Evolutionary conservation across 1,284 basidiomycete species (phyloP).

Genomic region (Trichosporon sp.): DNA sequence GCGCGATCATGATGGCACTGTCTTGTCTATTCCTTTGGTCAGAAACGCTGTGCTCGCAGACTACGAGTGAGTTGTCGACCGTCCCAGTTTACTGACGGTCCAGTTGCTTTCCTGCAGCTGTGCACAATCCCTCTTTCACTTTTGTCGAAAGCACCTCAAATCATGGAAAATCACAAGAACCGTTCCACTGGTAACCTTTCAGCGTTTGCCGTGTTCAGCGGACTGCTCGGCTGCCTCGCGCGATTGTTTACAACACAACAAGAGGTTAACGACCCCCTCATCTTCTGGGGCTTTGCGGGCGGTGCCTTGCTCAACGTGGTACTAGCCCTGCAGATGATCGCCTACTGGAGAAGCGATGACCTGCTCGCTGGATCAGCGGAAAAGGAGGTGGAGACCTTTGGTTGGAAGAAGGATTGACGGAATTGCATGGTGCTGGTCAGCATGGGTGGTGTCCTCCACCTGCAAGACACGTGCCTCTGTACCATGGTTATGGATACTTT

Average conservation of each 20-base stretch:
- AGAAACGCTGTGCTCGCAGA: constrained; percentile 44
- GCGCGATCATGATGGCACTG: constrained; percentile 58
- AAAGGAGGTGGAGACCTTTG: not conserved
- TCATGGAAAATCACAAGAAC: constrained; percentile 72
- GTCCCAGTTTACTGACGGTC: not conserved
- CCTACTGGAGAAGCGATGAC: constrained; percentile 69
- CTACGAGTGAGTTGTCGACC: constrained; percentile 41
- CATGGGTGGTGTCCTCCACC: too few species aligned
- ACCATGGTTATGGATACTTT: too few species aligned
- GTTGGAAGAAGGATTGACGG: constrained; percentile 22
- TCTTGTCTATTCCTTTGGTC: constrained; percentile 61
- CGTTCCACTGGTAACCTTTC: constrained; percentile 86
- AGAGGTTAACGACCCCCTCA: constrained; percentile 77
- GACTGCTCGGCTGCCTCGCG: constrained; percentile 81
- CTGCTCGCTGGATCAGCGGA: not conserved
- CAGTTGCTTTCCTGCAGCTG: constrained; percentile 67
- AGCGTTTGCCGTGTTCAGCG: constrained; percentile 75
- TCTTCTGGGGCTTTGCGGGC: constrained; percentile 76
- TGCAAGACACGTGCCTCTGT: too few species aligned
- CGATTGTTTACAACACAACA: constrained; percentile 84
- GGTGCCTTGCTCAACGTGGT: constrained; percentile 77
- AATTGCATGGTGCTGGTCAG: too few species aligned
- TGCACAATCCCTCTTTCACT: constrained; percentile 80
- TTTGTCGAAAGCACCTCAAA: constrained; percentile 83
- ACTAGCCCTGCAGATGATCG: constrained; percentile 75